These are phyloP conservation scores for Protea cynaroides DNA, from an alignment of 164 flowering plant species.

Conservation along the genomic window DNA sequence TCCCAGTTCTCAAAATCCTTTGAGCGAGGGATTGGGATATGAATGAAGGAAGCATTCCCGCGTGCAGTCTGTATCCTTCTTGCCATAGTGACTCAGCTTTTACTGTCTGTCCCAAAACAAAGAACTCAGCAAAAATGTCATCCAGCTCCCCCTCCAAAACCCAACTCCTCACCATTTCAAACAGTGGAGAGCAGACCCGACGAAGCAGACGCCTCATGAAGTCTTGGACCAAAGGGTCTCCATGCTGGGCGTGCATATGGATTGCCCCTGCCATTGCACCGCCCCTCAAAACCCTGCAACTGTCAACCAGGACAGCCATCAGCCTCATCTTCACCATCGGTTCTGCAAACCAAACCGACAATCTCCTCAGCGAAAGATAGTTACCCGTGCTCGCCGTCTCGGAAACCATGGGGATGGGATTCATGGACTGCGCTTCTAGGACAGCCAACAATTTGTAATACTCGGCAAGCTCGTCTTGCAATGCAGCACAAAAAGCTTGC, in stretches of 20 bases:
- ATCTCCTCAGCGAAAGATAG: slow-evolving; percentile 84
- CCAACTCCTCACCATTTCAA: slow-evolving; percentile 99
- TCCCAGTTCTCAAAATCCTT: slow-evolving; percentile 88
- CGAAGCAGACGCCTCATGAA: slow-evolving; percentile 82
- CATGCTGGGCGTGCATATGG: slow-evolving; percentile 92
- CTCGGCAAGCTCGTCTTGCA: slow-evolving; percentile 89
- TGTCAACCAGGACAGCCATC: slow-evolving; percentile 94
- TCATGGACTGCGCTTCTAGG: slow-evolving; percentile 83
- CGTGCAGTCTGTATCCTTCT: slow-evolving; percentile 81
- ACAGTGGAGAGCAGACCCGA: slow-evolving; percentile 90
- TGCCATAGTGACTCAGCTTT: slow-evolving; percentile 96
- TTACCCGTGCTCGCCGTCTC: slow-evolving; percentile 51
- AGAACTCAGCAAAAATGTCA: slow-evolving; percentile 85
- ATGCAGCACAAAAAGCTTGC: slow-evolving; percentile 94
- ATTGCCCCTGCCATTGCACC: slow-evolving; percentile 99
- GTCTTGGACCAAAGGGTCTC: slow-evolving; percentile 85
- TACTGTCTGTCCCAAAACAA: slow-evolving; percentile 79
- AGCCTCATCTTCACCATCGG: slow-evolving; percentile 94
- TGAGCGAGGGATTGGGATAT: slow-evolving; percentile 83
- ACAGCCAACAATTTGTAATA: slow-evolving; percentile 90
- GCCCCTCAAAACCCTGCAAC: slow-evolving; percentile 76
- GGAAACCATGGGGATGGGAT: slow-evolving; percentile 80
- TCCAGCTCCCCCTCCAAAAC: slow-evolving; percentile 97
- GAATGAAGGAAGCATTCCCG: slow-evolving; percentile 90
- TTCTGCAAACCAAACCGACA: slow-evolving; percentile 94